Evolutionary conservation across 805 yeast species (phyloP).

Genomic region (Debaryomyces tyrocola): DNA sequence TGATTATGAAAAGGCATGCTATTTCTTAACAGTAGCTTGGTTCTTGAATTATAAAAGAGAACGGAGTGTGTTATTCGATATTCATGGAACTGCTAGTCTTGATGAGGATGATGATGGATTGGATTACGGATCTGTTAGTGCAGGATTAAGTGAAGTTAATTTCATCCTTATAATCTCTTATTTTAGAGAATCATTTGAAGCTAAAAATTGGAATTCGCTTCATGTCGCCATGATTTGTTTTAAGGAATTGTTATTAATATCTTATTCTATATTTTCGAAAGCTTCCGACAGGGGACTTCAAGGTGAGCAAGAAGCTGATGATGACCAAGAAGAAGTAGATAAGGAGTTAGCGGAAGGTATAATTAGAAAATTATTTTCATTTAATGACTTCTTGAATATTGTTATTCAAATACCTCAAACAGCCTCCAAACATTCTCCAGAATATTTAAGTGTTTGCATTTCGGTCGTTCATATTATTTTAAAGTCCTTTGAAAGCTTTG

Average conservation of each 20-base stretch:
- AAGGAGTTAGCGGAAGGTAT: slow-evolving; percentile 55
- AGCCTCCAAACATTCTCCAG: slow-evolving; percentile 63
- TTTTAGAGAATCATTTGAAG: slow-evolving; percentile 42
- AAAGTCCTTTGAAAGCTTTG: slow-evolving; percentile 64
- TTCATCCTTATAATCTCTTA: slow-evolving; percentile 52
- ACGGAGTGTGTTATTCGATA: slow-evolving; percentile 10
- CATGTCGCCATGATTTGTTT: slow-evolving; percentile 72
- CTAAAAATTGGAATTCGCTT: slow-evolving; percentile 56
- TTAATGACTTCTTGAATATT: slow-evolving; percentile 55
- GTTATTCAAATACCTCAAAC: slow-evolving; percentile 60
- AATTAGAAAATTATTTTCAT: slow-evolving; percentile 68
- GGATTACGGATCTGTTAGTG: slow-evolving; percentile 48
- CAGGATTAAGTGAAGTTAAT: slow-evolving; percentile 60
- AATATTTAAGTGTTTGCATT: slow-evolving; percentile 58
- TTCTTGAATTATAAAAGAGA: slow-evolving; percentile 65
- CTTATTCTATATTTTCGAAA: slow-evolving; percentile 40
- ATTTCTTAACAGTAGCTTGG: slow-evolving; percentile 69
- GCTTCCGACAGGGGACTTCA: slow-evolving; percentile 3
- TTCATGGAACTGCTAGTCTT: slow-evolving; percentile 2
- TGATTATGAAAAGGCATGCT: slow-evolving; percentile 42
- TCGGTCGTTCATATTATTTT: slow-evolving; percentile 65
- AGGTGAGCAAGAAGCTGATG: slow-evolving; percentile 23
- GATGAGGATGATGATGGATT: slow-evolving; percentile 23
- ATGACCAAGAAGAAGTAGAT: slow-evolving; percentile 36
- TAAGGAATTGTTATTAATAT: slow-evolving; percentile 56